Evolutionary conservation across 805 yeast genomes (phyloP).

Genomic region (Komagataella pastoris): DNA sequence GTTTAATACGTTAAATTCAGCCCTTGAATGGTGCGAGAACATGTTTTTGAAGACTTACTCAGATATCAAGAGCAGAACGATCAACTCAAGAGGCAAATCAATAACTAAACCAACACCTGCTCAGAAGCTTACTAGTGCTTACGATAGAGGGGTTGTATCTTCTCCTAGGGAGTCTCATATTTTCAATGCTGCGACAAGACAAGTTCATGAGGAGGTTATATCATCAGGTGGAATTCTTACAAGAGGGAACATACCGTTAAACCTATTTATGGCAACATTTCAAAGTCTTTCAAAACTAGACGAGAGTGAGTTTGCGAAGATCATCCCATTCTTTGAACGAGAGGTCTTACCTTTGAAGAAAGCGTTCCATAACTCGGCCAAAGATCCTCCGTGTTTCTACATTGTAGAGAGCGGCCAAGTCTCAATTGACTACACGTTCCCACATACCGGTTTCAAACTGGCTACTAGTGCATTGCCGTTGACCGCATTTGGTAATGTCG

Average conservation of each 20-base stretch:
- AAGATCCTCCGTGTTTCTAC: conserved; percentile 38
- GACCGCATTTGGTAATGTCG: conserved; percentile 61
- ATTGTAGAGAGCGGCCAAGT: conserved; percentile 37
- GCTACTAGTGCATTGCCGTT: conserved; percentile 44
- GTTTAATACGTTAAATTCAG: conserved; percentile 71
- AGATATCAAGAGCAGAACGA: conserved; percentile 11
- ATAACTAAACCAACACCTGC: background rate
- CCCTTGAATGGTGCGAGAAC: conserved; percentile 96
- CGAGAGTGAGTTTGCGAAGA: conserved; percentile 47
- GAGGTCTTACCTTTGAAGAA: conserved; percentile 32
- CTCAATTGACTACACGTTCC: conserved; percentile 30
- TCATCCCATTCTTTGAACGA: conserved; percentile 43
- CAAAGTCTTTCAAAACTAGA: conserved; percentile 39
- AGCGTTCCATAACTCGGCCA: conserved; percentile 30
- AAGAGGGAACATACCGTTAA: conserved; percentile 15
- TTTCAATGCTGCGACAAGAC: conserved; percentile 35
- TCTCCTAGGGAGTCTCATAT: conserved; percentile 44
- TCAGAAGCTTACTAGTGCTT: background rate
- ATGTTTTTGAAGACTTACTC: conserved; percentile 60
- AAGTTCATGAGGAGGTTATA: conserved; percentile 25
- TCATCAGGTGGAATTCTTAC: conserved; percentile 2
- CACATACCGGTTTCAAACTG: conserved; percentile 18
- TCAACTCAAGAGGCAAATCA: background rate
- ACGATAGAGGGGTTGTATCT: conserved; percentile 1
- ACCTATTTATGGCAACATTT: conserved; percentile 51